Evolutionary conservation across 148 eudicot species (phyloP), one percentile per base, ranked within the genome.

Genomic region (Heliosperma pusillum): DNA sequence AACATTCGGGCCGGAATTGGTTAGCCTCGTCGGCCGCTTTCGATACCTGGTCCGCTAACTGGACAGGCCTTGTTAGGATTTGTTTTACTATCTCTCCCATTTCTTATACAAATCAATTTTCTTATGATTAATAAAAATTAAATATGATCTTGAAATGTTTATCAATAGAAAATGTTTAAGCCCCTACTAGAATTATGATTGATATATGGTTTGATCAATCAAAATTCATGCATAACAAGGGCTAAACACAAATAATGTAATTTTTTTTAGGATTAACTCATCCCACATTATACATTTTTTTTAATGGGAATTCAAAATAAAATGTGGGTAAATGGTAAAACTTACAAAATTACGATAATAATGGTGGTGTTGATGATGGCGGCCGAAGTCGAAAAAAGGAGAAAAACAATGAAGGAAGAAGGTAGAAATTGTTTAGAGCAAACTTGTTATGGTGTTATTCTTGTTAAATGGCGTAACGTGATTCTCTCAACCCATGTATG

Each of bases 41-140:
- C 8, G 82, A 75, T 13, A 90, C 85, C 30, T 87, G 89, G 74
- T 92, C 97, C 9, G 95, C 95, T 68, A 90, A 83, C 72, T 92
- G 91, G 8, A 92, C 88, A 16, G 97, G 93, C 78, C 85, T 82
- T 30, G 90, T 79, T 64, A 92, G 70, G 76, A 92, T 88, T 57
- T 87, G 88, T 53, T 92, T 92, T 70, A 90, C 93, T 26, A 80
- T 80, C 65, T 90, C 97, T 78, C 47, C 62, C 74, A 74, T 58
- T 27, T 17, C 0, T 22, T 1, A 44, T 58, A 9, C 52, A 33
- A 26, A 45, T 20, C 5, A 20, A 65, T 6, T 11, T 5, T 16
- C 27, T 26, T 11, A 50, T 0, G 6, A 9, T 29, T n/a, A n/a
- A n/a, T 4, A 13, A 58, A 4, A 69, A 16, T 0, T 4, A 62